These are phyloP conservation scores for Sinapis alba DNA, from an alignment of 441 rosid genomes.

Conservation along the genomic window DNA sequence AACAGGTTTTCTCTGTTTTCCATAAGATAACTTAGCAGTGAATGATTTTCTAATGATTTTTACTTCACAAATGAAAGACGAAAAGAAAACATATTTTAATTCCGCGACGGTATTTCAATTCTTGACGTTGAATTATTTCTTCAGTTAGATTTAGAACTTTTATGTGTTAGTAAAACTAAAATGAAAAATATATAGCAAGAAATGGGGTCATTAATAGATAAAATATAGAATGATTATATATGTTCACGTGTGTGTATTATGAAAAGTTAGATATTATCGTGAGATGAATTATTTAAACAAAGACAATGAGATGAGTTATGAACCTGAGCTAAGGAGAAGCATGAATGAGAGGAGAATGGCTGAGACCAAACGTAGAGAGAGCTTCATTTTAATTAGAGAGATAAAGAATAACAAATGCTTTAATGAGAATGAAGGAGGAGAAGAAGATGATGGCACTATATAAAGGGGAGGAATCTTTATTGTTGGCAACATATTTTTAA, in stretches of 20 bases:
- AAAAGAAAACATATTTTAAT: background rate
- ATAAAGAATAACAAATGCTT: background rate
- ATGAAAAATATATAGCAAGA: background rate
- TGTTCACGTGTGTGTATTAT: background rate
- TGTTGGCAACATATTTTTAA: background rate
- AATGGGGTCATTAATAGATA: background rate
- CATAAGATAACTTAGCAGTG: background rate
- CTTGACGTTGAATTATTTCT: background rate
- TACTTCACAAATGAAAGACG: too few relatives aligned
- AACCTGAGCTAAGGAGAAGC: conserved; percentile 38
- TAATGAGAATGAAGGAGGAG: background rate
- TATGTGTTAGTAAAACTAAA: background rate
- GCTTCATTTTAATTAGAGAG: conserved; percentile 28
- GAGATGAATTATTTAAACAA: background rate
- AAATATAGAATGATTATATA: background rate
- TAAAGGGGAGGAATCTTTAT: background rate
- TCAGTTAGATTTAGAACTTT: background rate
- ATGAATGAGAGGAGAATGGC: conserved; percentile 30
- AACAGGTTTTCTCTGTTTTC: background rate
- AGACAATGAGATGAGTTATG: background rate
- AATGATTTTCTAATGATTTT: background rate
- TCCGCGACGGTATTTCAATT: background rate
- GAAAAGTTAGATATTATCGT: background rate
- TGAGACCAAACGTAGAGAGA: conserved; percentile 31
- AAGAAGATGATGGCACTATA: background rate